phyloP scores from a whole-genome alignment of 148 eudicot species.

The Rhododendron vialii region DNA sequence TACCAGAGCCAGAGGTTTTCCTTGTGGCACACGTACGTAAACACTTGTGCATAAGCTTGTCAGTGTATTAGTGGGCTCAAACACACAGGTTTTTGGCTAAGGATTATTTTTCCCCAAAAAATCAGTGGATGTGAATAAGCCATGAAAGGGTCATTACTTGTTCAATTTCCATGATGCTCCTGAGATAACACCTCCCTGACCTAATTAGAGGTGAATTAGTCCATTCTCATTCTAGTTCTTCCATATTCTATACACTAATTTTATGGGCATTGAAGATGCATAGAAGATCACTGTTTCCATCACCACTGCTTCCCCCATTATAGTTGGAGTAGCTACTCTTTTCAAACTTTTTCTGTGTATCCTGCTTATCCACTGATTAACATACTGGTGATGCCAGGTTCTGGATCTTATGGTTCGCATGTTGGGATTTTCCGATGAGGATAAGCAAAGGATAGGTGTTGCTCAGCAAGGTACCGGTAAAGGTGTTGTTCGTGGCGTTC shows the following conservation, averaged over 20 bases:
- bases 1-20: not conserved
- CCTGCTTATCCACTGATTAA: slow-evolving; percentile 11
- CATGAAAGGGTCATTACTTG: not conserved
- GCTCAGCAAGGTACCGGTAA: slow-evolving; percentile 93
- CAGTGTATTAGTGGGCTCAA: not conserved
- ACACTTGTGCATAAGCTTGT: not conserved
- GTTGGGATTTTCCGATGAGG: slow-evolving; percentile 98
- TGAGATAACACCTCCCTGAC: not conserved
- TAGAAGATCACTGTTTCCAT: not conserved
- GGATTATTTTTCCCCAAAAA: not conserved
- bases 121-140: not conserved
- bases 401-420: slow-evolving; percentile 97
- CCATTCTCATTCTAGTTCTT: not conserved
- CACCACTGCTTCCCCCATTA: slow-evolving; percentile 2
- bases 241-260: not conserved
- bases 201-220: not conserved
- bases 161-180: not conserved
- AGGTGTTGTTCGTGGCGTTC: slow-evolving; percentile 96
- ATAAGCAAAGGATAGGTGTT: slow-evolving; percentile 87
- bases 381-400: slow-evolving; percentile 49
- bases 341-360: not conserved
- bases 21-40: not conserved
- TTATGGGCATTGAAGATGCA: not conserved
- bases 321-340: not conserved
- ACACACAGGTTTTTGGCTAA: not conserved